phyloP scores from a whole-genome alignment of 106 monocot genomes.

The Dioscorea zingiberensis region DNA sequence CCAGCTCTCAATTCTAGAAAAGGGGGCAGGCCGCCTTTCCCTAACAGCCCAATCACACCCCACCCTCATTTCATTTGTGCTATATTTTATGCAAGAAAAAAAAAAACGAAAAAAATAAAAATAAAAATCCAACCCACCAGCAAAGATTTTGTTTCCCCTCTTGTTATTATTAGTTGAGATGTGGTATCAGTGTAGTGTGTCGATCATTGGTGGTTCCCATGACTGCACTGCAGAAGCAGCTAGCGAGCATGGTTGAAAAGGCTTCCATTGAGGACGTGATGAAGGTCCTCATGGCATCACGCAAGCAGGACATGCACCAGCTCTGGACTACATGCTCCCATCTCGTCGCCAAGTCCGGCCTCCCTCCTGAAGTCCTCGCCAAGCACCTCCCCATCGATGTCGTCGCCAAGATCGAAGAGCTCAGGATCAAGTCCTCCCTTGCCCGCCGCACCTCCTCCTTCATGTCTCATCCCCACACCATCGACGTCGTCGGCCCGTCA shows the following conservation, averaged over 20 bases:
- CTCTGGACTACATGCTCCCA: constrained; percentile 84
- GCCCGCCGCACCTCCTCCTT: constrained; percentile 33
- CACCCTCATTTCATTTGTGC: no score
- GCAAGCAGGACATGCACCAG: constrained; percentile 92
- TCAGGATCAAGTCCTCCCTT: constrained; percentile 72
- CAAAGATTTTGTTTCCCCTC: no score
- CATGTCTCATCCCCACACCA: constrained; percentile 34
- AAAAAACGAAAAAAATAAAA: no score
- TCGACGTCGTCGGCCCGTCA: constrained; percentile 12
- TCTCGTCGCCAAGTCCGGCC: constrained; percentile 93
- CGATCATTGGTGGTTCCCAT: no score
- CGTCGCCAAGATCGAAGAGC: constrained; percentile 78
- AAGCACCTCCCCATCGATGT: constrained; percentile 90
- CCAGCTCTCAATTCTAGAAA: no score
- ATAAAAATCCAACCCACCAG: no score
- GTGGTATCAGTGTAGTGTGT: no score
- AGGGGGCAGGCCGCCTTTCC: no score
- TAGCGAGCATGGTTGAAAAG: constrained; percentile 83
- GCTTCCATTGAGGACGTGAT: constrained; percentile 96
- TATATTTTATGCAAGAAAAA: no score
- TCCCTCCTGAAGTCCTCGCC: constrained; percentile 82
- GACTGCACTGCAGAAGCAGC: constrained; percentile 65
- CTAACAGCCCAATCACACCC: no score
- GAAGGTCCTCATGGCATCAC: constrained; percentile 82
- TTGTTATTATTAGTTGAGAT: no score